A percentile compares a stretch with the other conserved stretches of the same genome.
Evolutionary conservation across 169 alveolate genomes (phyloP).

Genomic region (Cryptosporidium xiaoi): DNA sequence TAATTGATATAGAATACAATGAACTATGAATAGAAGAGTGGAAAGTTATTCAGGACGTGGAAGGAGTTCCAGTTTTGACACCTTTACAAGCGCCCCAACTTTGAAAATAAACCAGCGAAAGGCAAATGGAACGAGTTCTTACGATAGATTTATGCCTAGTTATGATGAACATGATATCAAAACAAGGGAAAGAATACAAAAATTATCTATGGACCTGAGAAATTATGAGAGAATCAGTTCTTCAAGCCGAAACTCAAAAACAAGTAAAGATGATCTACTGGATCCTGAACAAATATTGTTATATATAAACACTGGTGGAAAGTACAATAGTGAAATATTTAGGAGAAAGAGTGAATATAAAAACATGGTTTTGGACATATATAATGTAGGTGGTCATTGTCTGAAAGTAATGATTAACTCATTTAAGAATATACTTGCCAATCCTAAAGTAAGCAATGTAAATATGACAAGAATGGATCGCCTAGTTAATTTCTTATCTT

Average conservation of each 20-base stretch:
- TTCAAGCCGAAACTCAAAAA: neutral
- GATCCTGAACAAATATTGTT: constrained; percentile 14
- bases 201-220: neutral
- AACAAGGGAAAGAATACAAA: constrained; percentile 38
- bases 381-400: constrained; percentile 30
- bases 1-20: too few species aligned
- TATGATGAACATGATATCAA: constrained; percentile 7
- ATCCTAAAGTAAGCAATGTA: constrained; percentile 8
- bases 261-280: neutral
- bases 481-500: constrained; percentile 39
- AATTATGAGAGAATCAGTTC: neutral
- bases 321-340: constrained; percentile 25
- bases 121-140: too few species aligned
- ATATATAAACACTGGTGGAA: constrained; percentile 66
- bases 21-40: too few species aligned
- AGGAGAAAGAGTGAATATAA: constrained; percentile 9
- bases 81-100: too few species aligned
- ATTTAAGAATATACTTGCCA: constrained; percentile 10
- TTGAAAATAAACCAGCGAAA: too few species aligned
- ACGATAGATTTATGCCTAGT: too few species aligned
- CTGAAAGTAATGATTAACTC: constrained; percentile 46
- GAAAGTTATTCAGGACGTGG: too few species aligned
- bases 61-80: too few species aligned
- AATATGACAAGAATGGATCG: constrained; percentile 69
- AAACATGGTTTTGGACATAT: constrained; percentile 27